These are phyloP conservation scores for Calonectria pseudoreteaudii DNA, from an alignment of 2,329 filamentous ascomycete species.

Conservation along the genomic window DNA sequence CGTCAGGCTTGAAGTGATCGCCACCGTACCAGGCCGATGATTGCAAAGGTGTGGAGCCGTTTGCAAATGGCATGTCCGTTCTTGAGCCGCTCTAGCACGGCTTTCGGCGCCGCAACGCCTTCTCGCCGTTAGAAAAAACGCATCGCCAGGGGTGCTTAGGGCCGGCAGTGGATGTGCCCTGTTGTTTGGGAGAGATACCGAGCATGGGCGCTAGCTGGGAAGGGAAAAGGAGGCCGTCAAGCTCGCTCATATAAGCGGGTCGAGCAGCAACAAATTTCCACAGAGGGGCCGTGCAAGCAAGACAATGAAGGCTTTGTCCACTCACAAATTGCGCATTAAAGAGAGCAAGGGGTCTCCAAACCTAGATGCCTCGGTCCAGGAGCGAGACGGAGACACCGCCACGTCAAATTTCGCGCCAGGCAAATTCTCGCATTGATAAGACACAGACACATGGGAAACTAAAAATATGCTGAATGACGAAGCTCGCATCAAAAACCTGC, in stretches of 20 bases:
- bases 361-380: conserved; percentile 43
- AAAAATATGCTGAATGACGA: neutral
- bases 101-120: neutral
- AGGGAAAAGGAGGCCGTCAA: neutral
- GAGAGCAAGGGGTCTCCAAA: neutral
- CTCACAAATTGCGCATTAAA: neutral
- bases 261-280: neutral
- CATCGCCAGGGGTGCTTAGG: neutral
- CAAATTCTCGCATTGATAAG: conserved; percentile 7
- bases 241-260: neutral
- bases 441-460: neutral
- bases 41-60: neutral
- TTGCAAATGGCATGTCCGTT: neutral
- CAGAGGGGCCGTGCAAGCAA: conserved; percentile 1
- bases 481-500: neutral
- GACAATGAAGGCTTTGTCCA: neutral
- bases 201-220: neutral
- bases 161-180: neutral
- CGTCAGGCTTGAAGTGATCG: neutral
- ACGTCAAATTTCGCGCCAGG: conserved; percentile 1
- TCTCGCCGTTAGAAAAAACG: neutral
- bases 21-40: neutral
- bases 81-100: neutral
- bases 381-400: conserved; percentile 2
- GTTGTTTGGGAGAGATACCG: neutral